phyloP scores from a whole-genome alignment of 1,284 basidiomycete genomes.

The Puccinia coronata region DNA sequence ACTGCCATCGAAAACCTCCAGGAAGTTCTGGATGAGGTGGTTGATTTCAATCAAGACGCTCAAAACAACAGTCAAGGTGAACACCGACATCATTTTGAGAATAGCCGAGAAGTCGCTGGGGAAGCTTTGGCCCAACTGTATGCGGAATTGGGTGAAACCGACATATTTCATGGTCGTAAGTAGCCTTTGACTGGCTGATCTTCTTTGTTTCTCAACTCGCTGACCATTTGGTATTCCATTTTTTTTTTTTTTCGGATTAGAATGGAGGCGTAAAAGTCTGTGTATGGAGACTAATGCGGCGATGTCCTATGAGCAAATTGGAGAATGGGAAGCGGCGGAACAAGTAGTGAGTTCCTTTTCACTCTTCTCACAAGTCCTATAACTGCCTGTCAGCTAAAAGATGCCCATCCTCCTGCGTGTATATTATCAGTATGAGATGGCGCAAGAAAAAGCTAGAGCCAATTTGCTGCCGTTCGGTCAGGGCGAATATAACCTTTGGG shows the following conservation, averaged over 20 bases:
- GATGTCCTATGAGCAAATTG: slow-evolving; percentile 92
- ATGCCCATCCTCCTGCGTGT: not conserved
- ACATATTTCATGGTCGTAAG: slow-evolving; percentile 83
- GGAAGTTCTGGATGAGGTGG: slow-evolving; percentile 66
- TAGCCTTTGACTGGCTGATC: not conserved
- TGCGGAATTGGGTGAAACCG: slow-evolving; percentile 92
- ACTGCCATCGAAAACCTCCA: slow-evolving; percentile 76
- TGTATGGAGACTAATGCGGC: slow-evolving; percentile 90
- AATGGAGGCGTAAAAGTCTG: slow-evolving; percentile 86
- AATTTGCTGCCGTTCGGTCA: slow-evolving; percentile 89
- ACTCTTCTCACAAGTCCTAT: too few species aligned
- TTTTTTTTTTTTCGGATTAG: slow-evolving; percentile 31
- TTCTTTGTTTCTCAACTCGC: not conserved
- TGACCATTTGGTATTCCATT: not conserved
- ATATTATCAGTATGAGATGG: slow-evolving; percentile 71
- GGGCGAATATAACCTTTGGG: slow-evolving; percentile 96
- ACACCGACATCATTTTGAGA: slow-evolving; percentile 63
- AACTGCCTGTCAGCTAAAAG: not conserved
- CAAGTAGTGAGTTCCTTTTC: slow-evolving; percentile 61
- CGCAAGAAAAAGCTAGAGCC: slow-evolving; percentile 80
- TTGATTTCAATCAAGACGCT: slow-evolving; percentile 42
- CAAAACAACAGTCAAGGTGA: not conserved
- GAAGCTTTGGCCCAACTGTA: slow-evolving; percentile 94
- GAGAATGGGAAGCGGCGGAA: slow-evolving; percentile 93
- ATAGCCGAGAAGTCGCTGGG: slow-evolving; percentile 78